Evolutionary conservation across 192 early-diverging fungal genomes (phyloP).

Genomic region (Podila horticola): DNA sequence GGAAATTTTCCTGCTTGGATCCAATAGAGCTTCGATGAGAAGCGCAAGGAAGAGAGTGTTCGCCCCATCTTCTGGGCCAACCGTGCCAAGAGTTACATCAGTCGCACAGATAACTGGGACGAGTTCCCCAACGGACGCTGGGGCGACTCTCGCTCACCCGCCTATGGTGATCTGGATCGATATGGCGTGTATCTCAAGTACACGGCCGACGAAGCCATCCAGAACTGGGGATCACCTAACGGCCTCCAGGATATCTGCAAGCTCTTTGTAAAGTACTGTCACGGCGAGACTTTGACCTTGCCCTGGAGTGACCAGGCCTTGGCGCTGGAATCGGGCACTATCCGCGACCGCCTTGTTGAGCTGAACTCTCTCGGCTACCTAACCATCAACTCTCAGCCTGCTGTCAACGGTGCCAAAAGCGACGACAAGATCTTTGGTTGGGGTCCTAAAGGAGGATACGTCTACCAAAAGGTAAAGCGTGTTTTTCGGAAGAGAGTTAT

Average conservation of each 20-base stretch:
- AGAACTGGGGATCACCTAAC: conserved; percentile 84
- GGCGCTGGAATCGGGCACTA: conserved; percentile 76
- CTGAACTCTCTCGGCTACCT: conserved; percentile 86
- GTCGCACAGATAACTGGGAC: conserved; percentile 88
- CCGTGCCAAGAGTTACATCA: conserved; percentile 90
- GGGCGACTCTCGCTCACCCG: conserved; percentile 95
- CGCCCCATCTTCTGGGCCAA: conserved; percentile 99
- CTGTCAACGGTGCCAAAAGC: conserved; percentile 88
- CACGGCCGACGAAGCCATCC: conserved; percentile 72
- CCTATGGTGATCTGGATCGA: conserved; percentile 73
- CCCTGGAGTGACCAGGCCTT: conserved; percentile 90
- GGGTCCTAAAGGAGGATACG: conserved; percentile 96
- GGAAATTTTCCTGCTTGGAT: conserved; percentile 23
- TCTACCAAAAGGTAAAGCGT: conserved; percentile 86
- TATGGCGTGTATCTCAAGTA: conserved; percentile 79
- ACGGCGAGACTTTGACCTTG: conserved; percentile 78
- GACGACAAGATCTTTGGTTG: conserved; percentile 86
- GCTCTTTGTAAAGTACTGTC: conserved; percentile 88
- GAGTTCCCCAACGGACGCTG: conserved; percentile 99
- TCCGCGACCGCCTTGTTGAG: conserved; percentile 72
- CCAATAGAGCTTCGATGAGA: conserved; percentile 38
- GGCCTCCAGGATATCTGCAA: conserved; percentile 71
- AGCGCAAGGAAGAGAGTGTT: conserved; percentile 93
- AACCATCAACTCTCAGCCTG: conserved; percentile 96
- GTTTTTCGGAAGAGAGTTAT: neutral